Conservation (phyloP, 805 yeast genomes). For the Nakazawaea ernobii region DNA sequence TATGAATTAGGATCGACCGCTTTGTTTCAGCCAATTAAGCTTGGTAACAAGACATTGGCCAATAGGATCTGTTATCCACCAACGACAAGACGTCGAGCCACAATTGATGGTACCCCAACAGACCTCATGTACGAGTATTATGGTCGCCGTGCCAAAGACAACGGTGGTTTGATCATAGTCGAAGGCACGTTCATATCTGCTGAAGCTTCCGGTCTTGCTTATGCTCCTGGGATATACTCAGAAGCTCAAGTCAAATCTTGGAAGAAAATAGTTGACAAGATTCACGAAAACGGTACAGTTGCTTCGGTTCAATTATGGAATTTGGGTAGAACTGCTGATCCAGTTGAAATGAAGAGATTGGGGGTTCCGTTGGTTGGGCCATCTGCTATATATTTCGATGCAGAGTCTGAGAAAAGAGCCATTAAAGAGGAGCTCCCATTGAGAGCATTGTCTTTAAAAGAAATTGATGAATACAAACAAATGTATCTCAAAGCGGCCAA, state of each 20-base stretch:
- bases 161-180: conserved; percentile 43
- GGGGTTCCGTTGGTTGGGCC: conserved; percentile 38
- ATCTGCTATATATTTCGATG: conserved; percentile 27
- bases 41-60: conserved; percentile 30
- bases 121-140: conserved; percentile 42
- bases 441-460: conserved; percentile 16
- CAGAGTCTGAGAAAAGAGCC: conserved; percentile 11
- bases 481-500: conserved; percentile 17
- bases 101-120: conserved; percentile 30
- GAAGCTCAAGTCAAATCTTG: conserved; percentile 38
- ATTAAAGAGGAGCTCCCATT: conserved; percentile 15
- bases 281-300: conserved; percentile 40
- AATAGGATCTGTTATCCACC: conserved; percentile 29
- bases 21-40: conserved; percentile 37
- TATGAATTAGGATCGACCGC: conserved; percentile 10
- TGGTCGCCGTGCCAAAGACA: conserved; percentile 38
- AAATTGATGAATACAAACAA: conserved; percentile 9
- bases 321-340: conserved; percentile 26
- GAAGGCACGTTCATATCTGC: conserved; percentile 8
- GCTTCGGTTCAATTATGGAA: conserved; percentile 41
- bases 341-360: conserved; percentile 29
- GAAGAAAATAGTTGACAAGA: conserved; percentile 31
- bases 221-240: conserved; percentile 38
- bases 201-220: conserved; percentile 20
- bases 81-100: conserved; percentile 15